Percentiles rank a stretch among this genome's conserved stretches.
phyloP scores from a whole-genome alignment of 108 stramenopile genomes.

The Skeletonema potamos region DNA sequence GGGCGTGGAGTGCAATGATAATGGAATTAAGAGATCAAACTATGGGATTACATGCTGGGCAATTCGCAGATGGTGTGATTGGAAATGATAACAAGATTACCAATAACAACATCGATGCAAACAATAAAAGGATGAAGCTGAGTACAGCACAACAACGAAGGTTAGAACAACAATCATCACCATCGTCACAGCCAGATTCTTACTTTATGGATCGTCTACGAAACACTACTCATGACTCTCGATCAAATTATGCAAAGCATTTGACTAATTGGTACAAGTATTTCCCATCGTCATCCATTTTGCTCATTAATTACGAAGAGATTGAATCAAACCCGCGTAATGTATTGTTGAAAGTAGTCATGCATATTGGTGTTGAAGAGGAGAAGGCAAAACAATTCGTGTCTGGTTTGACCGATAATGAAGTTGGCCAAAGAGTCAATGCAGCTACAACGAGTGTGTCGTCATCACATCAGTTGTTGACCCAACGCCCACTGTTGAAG shows the following conservation, averaged over 20 bases:
- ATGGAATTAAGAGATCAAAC: conserved; percentile 56
- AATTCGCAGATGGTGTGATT: conserved; percentile 39
- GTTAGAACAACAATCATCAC: conserved; percentile 38
- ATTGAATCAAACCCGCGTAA: conserved; percentile 36
- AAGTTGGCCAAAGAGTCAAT: conserved; percentile 42
- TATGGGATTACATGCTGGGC: conserved; percentile 45
- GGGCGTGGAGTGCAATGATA: conserved; percentile 56
- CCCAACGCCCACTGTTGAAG: conserved; percentile 33
- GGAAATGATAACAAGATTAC: background rate
- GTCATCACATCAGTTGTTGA: conserved; percentile 5
- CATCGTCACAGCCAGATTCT: conserved; percentile 37
- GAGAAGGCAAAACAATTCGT: conserved; percentile 32
- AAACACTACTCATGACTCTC: conserved; percentile 20
- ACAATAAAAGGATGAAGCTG: background rate
- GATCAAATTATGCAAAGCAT: conserved; percentile 38
- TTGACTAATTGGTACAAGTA: conserved; percentile 41
- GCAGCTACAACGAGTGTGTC: conserved; percentile 11
- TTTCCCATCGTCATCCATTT: conserved; percentile 41
- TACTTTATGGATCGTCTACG: conserved; percentile 49
- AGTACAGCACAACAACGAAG: conserved; percentile 25
- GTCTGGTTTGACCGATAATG: conserved; percentile 14
- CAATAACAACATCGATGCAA: background rate
- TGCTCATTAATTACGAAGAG: conserved; percentile 43
- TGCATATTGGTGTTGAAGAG: conserved; percentile 47
- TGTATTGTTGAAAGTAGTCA: conserved; percentile 29